Conservation (phyloP, 1,284 basidiomycete species). For the Clitocybe nebularis region DNA sequence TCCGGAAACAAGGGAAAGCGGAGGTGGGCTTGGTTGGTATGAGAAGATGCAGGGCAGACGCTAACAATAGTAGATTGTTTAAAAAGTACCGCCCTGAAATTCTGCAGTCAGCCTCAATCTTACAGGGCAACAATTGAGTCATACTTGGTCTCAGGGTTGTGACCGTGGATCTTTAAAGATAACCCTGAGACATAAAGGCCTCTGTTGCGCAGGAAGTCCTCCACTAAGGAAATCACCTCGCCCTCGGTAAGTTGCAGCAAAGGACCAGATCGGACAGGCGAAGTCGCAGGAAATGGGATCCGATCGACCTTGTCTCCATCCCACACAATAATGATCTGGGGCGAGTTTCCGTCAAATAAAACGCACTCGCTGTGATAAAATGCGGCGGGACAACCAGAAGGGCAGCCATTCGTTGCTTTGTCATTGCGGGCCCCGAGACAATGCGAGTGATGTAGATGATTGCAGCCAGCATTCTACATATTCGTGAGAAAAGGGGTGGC, state of each 20-base stretch:
- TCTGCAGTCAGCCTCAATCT: background rate
- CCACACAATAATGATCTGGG: constrained; percentile 22
- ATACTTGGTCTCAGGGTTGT: constrained; percentile 20
- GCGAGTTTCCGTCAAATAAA: constrained; percentile 10
- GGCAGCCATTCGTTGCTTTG: constrained; percentile 2
- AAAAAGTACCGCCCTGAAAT: constrained; percentile 18
- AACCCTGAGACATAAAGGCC: constrained; percentile 10
- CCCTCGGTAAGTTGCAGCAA: background rate
- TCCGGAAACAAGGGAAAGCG: constrained; percentile 17
- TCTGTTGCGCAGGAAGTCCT: constrained; percentile 11
- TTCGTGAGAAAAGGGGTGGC: background rate
- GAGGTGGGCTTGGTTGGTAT: constrained; percentile 13
- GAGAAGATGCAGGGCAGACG: constrained; percentile 19
- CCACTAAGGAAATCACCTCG: background rate
- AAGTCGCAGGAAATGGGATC: constrained; percentile 15
- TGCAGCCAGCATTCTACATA: constrained; percentile 22
- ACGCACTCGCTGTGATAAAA: constrained; percentile 2
- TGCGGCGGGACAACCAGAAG: constrained; percentile 7
- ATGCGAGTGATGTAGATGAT: constrained; percentile 24
- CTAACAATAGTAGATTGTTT: constrained; percentile 22
- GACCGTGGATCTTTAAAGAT: constrained; percentile 18
- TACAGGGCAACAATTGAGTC: constrained; percentile 2
- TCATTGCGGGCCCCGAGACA: constrained; percentile 16
- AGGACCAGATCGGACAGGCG: background rate
- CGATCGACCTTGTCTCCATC: constrained; percentile 22